phyloP scores from a whole-genome alignment of 768 basidiomycete genomes.

The Tulasnella sp. region DNA sequence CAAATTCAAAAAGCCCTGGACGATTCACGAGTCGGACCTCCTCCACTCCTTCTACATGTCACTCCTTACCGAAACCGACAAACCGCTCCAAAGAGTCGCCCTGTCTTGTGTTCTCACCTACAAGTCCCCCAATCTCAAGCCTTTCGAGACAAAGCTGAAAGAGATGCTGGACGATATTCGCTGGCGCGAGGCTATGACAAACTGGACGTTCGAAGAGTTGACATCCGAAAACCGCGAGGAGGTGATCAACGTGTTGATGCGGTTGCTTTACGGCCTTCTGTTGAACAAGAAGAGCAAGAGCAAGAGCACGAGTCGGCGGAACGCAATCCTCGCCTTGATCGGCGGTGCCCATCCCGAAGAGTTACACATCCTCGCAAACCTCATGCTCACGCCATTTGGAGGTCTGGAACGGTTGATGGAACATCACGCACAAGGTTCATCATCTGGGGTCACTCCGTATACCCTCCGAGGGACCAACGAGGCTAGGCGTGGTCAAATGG shows the following conservation, averaged over 20 bases:
- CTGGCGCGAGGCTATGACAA: conserved; percentile 79
- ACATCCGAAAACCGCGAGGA: conserved; percentile 45
- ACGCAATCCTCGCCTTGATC: conserved; percentile 62
- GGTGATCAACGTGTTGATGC: conserved; percentile 54
- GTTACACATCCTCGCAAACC: conserved; percentile 60
- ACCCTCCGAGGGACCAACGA: conserved; percentile 19
- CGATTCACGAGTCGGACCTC: conserved; percentile 53
- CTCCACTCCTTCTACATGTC: conserved; percentile 54
- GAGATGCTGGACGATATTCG: conserved; percentile 69
- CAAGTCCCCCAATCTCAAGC: conserved; percentile 45
- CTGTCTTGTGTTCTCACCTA: conserved; percentile 73
- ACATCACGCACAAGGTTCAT: neutral
- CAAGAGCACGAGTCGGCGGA: conserved; percentile 46
- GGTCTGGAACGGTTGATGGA: conserved; percentile 10
- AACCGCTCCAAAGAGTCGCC: conserved; percentile 57
- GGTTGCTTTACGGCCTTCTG: conserved; percentile 81
- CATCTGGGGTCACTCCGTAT: neutral
- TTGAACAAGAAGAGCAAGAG: conserved; percentile 61
- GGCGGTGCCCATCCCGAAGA: conserved; percentile 61
- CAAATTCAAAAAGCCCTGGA: conserved; percentile 90
- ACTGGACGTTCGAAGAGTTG: conserved; percentile 50
- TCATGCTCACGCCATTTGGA: conserved; percentile 70
- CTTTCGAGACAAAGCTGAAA: conserved; percentile 53
- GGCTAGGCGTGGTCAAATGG: conserved; percentile 37
- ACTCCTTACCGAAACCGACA: conserved; percentile 79